Conservation (phyloP, 2,329 filamentous ascomycete genomes). For the Colletotrichum gigasporum region DNA sequence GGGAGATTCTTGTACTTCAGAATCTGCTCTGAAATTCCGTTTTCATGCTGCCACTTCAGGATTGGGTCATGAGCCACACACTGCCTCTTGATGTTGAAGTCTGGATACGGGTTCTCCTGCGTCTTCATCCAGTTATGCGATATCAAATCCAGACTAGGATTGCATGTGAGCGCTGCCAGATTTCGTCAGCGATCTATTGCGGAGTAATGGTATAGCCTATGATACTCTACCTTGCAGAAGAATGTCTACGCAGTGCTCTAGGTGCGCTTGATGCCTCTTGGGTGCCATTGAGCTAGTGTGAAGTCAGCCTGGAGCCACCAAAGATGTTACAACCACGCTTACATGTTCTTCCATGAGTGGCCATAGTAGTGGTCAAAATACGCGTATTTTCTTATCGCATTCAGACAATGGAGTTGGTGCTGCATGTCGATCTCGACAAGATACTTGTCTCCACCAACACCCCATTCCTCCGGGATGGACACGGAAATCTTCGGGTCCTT, state of each 20-base stretch:
- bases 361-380: slow-evolving; percentile 19
- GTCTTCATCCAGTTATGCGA: slow-evolving; percentile 29
- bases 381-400: slow-evolving; percentile 20
- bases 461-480: slow-evolving; percentile 25
- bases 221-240: too few species aligned
- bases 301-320: not conserved
- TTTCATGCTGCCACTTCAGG: slow-evolving; percentile 12
- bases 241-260: slow-evolving; percentile 18
- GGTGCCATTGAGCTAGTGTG: slow-evolving; percentile 15
- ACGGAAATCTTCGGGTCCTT: slow-evolving; percentile 25
- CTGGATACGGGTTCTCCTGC: slow-evolving; percentile 21
- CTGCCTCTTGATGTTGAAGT: slow-evolving; percentile 30
- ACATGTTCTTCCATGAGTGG: slow-evolving; percentile 12
- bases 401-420: slow-evolving; percentile 26
- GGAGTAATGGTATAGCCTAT: too few species aligned
- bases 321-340: not conserved
- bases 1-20: slow-evolving; percentile 19
- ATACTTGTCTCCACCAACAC: slow-evolving; percentile 20
- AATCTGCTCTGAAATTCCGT: slow-evolving; percentile 20
- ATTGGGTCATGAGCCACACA: slow-evolving; percentile 18
- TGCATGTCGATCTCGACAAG: slow-evolving; percentile 27
- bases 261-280: slow-evolving; percentile 11
- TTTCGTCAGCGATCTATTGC: too few species aligned
- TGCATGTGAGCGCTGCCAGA: slow-evolving; percentile 19
- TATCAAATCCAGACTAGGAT: slow-evolving; percentile 18